These are phyloP conservation scores for Neospermospora avenae DNA, from an alignment of 2,329 filamentous ascomycete species.

Conservation along the genomic window DNA sequence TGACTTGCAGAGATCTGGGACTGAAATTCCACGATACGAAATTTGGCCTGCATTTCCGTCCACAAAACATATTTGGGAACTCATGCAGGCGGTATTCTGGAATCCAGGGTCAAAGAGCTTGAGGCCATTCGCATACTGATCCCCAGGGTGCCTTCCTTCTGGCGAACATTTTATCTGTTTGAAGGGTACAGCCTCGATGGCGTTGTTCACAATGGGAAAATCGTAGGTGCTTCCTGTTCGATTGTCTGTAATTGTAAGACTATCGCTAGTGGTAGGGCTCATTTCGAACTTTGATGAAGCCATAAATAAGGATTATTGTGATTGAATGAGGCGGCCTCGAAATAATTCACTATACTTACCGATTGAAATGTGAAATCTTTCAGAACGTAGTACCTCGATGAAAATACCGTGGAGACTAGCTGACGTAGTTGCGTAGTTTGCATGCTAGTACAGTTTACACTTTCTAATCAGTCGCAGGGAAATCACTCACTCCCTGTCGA, in stretches of 20 bases:
- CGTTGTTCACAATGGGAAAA: background rate
- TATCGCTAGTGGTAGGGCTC: background rate
- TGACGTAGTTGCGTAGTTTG: no score
- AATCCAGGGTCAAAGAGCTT: background rate
- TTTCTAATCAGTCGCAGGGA: no score
- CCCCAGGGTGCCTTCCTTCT: background rate
- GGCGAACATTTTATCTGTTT: background rate
- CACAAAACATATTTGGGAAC: background rate
- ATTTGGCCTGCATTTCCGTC: background rate
- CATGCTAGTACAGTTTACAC: no score
- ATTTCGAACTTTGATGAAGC: no score
- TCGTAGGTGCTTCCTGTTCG: background rate
- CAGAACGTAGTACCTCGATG: no score
- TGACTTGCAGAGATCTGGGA: background rate
- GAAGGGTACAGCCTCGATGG: background rate
- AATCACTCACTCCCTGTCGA: no score
- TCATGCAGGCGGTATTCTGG: background rate
- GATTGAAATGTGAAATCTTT: no score
- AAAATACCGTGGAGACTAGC: no score
- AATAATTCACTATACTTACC: no score
- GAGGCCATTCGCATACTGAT: background rate
- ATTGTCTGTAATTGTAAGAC: background rate
- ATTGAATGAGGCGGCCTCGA: no score
- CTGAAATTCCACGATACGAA: background rate
- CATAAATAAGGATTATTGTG: no score